A percentile compares a stretch with the other conserved stretches of the same genome.
phyloP scores from a whole-genome alignment of 2,329 filamentous ascomycete species.

The Metarhizium sp. region DNA sequence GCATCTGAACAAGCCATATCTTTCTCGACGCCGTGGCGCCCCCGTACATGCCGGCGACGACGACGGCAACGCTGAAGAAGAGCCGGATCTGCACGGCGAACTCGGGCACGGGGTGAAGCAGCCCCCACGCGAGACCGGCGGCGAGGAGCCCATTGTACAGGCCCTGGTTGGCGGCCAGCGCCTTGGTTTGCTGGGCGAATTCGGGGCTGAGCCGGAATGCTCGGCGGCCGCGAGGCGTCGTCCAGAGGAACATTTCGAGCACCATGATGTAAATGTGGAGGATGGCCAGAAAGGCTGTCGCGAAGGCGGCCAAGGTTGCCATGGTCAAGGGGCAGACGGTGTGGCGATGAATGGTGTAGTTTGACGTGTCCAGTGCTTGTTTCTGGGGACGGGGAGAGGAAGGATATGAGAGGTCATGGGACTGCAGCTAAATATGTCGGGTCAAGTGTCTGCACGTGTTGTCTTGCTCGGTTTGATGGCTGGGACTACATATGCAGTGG shows the following conservation, averaged over 20 bases:
- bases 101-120: slow-evolving; percentile 32
- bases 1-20: slow-evolving; percentile 34
- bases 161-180: slow-evolving; percentile 40
- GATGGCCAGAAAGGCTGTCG: slow-evolving; percentile 28
- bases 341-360: no score
- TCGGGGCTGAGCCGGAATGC: slow-evolving; percentile 34
- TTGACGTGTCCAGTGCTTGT: no score
- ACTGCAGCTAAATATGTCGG: no score
- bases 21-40: slow-evolving; percentile 28
- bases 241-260: slow-evolving; percentile 43
- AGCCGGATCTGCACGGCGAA: slow-evolving; percentile 33
- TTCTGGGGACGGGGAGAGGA: no score
- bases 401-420: no score
- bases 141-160: slow-evolving; percentile 45
- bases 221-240: slow-evolving; percentile 32
- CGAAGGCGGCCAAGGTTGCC: slow-evolving; percentile 17
- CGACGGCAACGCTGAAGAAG: slow-evolving; percentile 38
- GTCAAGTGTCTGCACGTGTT: no score
- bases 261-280: slow-evolving; percentile 39
- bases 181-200: slow-evolving; percentile 34
- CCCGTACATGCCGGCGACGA: slow-evolving; percentile 36
- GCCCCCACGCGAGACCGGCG: slow-evolving; percentile 36
- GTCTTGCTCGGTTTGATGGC: no score
- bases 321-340: neutral
- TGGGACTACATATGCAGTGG: no score